These are phyloP conservation scores for Skeletonema marinoi DNA, from an alignment of 108 stramenopile genomes.

Conservation along the genomic window DNA sequence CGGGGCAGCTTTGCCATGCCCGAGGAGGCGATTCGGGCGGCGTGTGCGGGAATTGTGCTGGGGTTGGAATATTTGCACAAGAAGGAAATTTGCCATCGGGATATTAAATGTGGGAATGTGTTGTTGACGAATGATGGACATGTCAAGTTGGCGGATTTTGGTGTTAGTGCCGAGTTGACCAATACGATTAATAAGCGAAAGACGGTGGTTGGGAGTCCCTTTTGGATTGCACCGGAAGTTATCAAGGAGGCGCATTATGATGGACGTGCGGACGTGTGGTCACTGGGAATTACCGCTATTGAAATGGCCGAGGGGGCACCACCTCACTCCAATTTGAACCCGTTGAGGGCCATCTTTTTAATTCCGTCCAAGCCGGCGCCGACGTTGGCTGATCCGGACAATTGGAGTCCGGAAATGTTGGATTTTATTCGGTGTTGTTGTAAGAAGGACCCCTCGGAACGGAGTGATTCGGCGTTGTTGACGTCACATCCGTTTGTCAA, in stretches of 20 bases:
- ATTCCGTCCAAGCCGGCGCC: conserved; percentile 91
- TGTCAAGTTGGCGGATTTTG: conserved; percentile 94
- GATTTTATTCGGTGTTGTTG: conserved; percentile 90
- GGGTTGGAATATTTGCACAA: conserved; percentile 93
- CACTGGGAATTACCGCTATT: conserved; percentile 94
- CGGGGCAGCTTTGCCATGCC: conserved; percentile 60
- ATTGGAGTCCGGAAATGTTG: conserved; percentile 91
- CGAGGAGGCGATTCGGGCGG: conserved; percentile 81
- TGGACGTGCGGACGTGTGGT: conserved; percentile 98
- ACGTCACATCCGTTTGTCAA: conserved; percentile 82
- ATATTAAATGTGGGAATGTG: conserved; percentile 96
- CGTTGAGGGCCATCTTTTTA: conserved; percentile 85
- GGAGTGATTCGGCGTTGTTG: conserved; percentile 69
- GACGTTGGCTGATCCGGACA: conserved; percentile 86
- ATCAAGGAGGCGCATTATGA: conserved; percentile 95
- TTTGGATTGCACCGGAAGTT: conserved; percentile 99
- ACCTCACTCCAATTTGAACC: conserved; percentile 96
- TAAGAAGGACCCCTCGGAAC: conserved; percentile 79
- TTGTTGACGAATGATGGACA: conserved; percentile 86
- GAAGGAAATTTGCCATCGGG: conserved; percentile 90
- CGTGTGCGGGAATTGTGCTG: conserved; percentile 83
- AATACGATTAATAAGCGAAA: conserved; percentile 95
- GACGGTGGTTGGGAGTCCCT: conserved; percentile 97
- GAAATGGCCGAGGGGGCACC: conserved; percentile 99
- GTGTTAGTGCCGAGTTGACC: conserved; percentile 90